These are phyloP conservation scores for Phalaenopsis hybrid DNA, from an alignment of 116 monocot species.

Conservation along the genomic window DNA sequence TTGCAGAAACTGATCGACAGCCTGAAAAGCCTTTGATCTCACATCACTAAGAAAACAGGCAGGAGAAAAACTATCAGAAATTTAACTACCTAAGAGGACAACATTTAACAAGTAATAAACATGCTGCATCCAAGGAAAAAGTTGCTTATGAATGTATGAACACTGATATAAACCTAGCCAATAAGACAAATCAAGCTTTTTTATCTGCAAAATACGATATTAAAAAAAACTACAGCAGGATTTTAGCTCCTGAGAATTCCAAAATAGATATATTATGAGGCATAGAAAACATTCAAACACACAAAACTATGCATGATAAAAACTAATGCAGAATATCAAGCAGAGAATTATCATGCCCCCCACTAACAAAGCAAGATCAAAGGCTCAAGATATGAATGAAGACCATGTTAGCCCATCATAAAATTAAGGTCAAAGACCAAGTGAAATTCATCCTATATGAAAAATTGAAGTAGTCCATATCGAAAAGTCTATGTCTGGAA, in stretches of 20 bases:
- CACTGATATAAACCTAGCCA: background rate
- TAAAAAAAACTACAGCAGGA: background rate
- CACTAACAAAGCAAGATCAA: too few relatives aligned
- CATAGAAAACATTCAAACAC: too few relatives aligned
- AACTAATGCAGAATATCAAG: too few relatives aligned
- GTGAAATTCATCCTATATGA: too few relatives aligned
- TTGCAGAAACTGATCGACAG: slow-evolving; percentile 85
- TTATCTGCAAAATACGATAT: background rate
- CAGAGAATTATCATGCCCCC: too few relatives aligned
- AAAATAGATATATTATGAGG: too few relatives aligned
- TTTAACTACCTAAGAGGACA: background rate
- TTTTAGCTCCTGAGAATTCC: background rate
- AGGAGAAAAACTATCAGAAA: background rate
- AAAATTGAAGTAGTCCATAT: too few relatives aligned
- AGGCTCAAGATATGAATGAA: too few relatives aligned
- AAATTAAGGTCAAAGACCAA: too few relatives aligned
- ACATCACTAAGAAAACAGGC: slow-evolving; percentile 61
- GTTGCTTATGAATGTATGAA: background rate
- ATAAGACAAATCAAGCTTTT: background rate
- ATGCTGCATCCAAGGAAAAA: background rate
- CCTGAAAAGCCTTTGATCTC: slow-evolving; percentile 88
- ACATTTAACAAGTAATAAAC: background rate
- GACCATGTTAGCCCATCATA: too few relatives aligned
- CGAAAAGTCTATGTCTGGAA: too few relatives aligned
- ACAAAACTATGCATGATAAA: too few relatives aligned